These are phyloP conservation scores for Backusella sp. DNA, from an alignment of 192 early-diverging fungal genomes.

Conservation along the genomic window DNA sequence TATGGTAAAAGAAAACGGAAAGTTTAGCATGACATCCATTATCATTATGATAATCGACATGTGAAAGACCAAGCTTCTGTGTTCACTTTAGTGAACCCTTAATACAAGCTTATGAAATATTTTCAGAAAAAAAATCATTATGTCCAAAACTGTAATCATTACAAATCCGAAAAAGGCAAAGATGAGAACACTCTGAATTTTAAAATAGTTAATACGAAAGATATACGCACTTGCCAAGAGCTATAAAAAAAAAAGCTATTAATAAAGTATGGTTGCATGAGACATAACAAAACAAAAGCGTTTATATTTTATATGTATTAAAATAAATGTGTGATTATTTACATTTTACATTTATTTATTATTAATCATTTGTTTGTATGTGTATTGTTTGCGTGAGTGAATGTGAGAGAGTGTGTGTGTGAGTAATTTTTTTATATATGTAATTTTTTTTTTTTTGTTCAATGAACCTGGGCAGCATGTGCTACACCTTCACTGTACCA, in stretches of 20 bases:
- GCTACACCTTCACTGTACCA: conserved; percentile 38
- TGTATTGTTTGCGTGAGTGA: background rate
- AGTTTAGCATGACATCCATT: background rate
- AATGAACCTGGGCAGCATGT: conserved; percentile 19
- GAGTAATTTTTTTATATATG: background rate
- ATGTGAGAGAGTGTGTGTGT: background rate
- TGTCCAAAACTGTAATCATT: background rate
- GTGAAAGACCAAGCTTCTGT: background rate
- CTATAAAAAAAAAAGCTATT: background rate
- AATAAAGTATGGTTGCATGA: background rate
- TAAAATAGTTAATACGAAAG: background rate
- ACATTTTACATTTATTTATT: background rate
- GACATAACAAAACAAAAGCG: background rate
- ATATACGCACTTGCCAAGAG: background rate
- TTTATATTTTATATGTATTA: background rate
- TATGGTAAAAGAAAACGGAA: background rate
- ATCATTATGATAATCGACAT: background rate
- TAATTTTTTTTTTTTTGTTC: background rate
- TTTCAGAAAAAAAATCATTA: background rate
- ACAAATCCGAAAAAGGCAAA: background rate
- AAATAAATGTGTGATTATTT: background rate
- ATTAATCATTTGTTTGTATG: background rate
- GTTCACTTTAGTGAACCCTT: background rate
- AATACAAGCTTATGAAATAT: background rate
- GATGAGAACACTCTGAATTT: background rate